Evolutionary conservation across 192 early-diverging fungal genomes (phyloP), one percentile per base, ranked within the genome.

Genomic region (Diversispora epigaea): DNA sequence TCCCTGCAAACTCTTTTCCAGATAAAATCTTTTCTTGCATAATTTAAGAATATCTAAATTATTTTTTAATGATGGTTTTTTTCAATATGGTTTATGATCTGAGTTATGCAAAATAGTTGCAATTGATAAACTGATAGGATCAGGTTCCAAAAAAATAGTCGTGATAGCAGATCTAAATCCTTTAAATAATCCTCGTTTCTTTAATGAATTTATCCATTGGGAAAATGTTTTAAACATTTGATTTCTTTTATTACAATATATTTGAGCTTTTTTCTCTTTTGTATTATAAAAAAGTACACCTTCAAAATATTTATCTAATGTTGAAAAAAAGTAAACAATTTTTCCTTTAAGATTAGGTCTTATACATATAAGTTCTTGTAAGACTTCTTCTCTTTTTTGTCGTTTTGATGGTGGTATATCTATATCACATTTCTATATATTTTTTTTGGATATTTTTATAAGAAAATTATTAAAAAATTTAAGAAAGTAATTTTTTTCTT

Each of bases 91-190:
- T n/a, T n/a, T n/a, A n/a, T n/a, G n/a, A n/a, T n/a, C n/a, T n/a
- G n/a, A n/a, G n/a, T 41, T n/a, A 56, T 17, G 4, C n/a, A 63
- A 63, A 44, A 65, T 65, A 8, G 63, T 44, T 44, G 63, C 43
- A 65, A 65, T 41, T 3, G 14, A 8, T 44, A 11, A 11, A 45
- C 43, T 44, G n/a, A 43, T 44, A 65, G 63, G 39, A 65, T 44
- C 21, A n/a, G 63, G 6, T 45, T 65, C 63, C 19, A 65, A 65
- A 65, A 64, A 65, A 44, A 65, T 44, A 44, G 41, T 65, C 15
- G 43, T 6, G 44, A 65, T 3, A 44, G 44, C 32, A 6, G 6
- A 45, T 45, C 21, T 14, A n/a, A 44, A 4, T 19, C 43, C 44
- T 44, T 65, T 65, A 9, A 56, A 56, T 19, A 56, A 56, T n/a